Evolutionary conservation across 805 yeast species (phyloP), one percentile per base, ranked within the genome.

Genomic region (Wickerhamiella allomyrinae): DNA sequence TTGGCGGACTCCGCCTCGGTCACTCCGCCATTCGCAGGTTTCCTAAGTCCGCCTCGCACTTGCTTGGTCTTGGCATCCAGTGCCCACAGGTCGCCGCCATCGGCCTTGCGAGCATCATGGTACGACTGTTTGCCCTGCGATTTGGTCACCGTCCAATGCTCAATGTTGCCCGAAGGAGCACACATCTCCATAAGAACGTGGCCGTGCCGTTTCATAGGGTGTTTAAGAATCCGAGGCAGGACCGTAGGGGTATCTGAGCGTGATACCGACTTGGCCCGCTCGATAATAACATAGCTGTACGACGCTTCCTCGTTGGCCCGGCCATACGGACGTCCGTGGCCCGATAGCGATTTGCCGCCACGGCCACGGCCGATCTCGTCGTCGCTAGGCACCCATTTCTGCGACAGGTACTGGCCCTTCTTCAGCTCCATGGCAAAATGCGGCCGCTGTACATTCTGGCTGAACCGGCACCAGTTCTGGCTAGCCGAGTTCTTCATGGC

Each of bases 41-140:
- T 34, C 14, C 31, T 39, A 5, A 46, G 14, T 5, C 60, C 61
- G 13, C 60, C 61, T n/a, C 63, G 49, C 5, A 17, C 25, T 39
- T 57, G 61, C 22, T 66, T 69, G 2, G 74, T 66, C 56, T 79
- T 80, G 2, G 77, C 77, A 27, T 71, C 81, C 31, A 77, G 59
- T 0, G 81, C 78, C 98, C 97, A 91, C 41, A 78, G 61, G 57
- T 91, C 98, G 19, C 95, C 95, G 55, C 73, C 72, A n/a, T 60
- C 60, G 0, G 84, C 74, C 58, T 91, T 89, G 42, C 96, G 69
- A 0, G 95, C 95, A 63, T 91, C 97, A 55, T 83, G 93, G 51
- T 84, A 91, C 2, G 67, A 74, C 46, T 74, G 79, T 47, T 75
- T 74, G 5, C 84, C 81, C 42, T 73, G 68, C 15, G 93, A 76